Conservation (phyloP, 2,329 filamentous ascomycete genomes). For the Arthrobotrys conoides region DNA sequence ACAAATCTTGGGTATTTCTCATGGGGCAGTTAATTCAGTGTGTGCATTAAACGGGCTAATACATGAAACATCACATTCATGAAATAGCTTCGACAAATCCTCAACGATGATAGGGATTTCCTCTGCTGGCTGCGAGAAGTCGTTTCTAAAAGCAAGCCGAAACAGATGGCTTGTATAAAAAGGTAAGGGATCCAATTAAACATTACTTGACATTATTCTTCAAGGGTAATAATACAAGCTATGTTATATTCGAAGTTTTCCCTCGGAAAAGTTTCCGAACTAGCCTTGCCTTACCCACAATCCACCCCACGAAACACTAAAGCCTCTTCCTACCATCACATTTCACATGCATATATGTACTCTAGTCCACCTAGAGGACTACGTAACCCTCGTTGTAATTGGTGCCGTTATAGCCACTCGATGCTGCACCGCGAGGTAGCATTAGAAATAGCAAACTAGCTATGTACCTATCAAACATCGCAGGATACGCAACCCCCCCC, state of each 20-base stretch:
- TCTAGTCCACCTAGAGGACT: neutral
- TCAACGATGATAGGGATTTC: neutral
- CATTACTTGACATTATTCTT: neutral
- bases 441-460: neutral
- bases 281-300: neutral
- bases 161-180: neutral
- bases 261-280: neutral
- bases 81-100: neutral
- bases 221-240: neutral
- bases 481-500: conserved; percentile 7
- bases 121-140: neutral
- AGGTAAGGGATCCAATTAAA: neutral
- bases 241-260: neutral
- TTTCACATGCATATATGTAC: neutral
- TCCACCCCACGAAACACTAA: neutral
- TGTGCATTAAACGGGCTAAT: too few relatives aligned
- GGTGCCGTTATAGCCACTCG: neutral
- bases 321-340: neutral
- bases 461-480: conserved; percentile 29
- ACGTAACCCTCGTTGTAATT: conserved; percentile 1
- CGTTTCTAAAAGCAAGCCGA: neutral
- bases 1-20: too few relatives aligned
- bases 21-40: too few relatives aligned
- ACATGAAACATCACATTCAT: neutral
- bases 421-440: conserved; percentile 1